Conservation (phyloP, 208 protist genomes). For the Trypanosoma vivax region DNA sequence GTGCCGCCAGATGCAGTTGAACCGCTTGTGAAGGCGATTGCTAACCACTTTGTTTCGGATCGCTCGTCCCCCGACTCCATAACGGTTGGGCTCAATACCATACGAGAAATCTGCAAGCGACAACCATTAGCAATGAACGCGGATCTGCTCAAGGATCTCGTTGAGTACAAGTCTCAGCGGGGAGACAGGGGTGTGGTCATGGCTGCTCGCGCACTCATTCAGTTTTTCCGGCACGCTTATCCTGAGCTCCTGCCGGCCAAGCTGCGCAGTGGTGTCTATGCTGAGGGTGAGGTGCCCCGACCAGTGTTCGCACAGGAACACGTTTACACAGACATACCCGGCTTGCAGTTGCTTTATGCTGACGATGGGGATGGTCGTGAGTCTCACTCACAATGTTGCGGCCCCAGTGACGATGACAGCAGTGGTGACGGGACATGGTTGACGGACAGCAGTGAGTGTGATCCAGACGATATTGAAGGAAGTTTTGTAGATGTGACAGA, state of each 20-base stretch:
- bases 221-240: conserved; percentile 92
- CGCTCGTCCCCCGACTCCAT: conserved; percentile 89
- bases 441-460: conserved; percentile 59
- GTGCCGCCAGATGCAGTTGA: conserved; percentile 91
- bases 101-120: conserved; percentile 93
- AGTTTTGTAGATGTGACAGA: conserved; percentile 60
- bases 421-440: conserved; percentile 60
- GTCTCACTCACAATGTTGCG: conserved; percentile 3
- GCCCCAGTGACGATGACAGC: conserved; percentile 22
- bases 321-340: conserved; percentile 81
- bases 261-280: conserved; percentile 66
- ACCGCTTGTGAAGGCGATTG: conserved; percentile 91
- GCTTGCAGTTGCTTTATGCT: conserved; percentile 78
- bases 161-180: conserved; percentile 88
- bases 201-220: conserved; percentile 92
- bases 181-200: conserved; percentile 95
- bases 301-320: conserved; percentile 67
- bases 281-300: conserved; percentile 12
- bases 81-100: conserved; percentile 95
- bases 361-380: conserved; percentile 9
- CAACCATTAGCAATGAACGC: conserved; percentile 93
- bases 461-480: conserved; percentile 66
- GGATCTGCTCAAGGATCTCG: conserved; percentile 91
- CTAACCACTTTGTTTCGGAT: conserved; percentile 96
- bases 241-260: conserved; percentile 94